These are phyloP conservation scores for Mentha longifolia DNA, from an alignment of 257 asterid genomes.

Conservation along the genomic window DNA sequence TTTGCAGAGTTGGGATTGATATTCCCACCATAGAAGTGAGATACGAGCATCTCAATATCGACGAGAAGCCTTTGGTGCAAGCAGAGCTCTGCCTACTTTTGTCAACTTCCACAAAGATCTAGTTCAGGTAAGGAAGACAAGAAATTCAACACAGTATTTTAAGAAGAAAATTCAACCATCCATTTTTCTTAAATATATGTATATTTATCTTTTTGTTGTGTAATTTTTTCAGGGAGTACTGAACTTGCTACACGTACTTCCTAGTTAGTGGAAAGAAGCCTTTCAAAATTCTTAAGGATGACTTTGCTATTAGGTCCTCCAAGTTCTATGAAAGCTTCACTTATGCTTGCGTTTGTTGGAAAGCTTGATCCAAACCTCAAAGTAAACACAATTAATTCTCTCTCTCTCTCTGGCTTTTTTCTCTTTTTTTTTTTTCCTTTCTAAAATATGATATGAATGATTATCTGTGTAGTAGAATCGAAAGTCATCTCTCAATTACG, in stretches of 20 bases:
- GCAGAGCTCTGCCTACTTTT: conserved; percentile 50
- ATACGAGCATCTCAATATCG: conserved; percentile 46
- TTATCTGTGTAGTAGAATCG: too few species aligned
- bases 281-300: conserved; percentile 58
- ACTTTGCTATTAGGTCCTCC: conserved; percentile 67
- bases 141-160: not conserved
- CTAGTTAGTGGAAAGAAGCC: conserved; percentile 56
- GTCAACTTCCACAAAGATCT: conserved; percentile 43
- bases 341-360: conserved; percentile 65
- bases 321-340: conserved; percentile 61
- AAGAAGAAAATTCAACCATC: too few species aligned
- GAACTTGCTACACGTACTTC: conserved; percentile 44
- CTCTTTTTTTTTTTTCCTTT: not conserved
- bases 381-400: conserved; percentile 24
- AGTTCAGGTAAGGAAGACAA: conserved; percentile 35
- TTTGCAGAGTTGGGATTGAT: conserved; percentile 55
- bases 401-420: too few species aligned
- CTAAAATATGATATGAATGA: not conserved
- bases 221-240: conserved; percentile 45
- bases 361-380: conserved; percentile 53
- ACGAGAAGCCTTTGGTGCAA: conserved; percentile 43
- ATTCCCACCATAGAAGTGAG: conserved; percentile 56
- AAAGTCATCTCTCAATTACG: not conserved
- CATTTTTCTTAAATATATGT: too few species aligned
- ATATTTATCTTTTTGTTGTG: too few species aligned